Conservation (phyloP, 495 filamentous ascomycete species). For the Gamarada debralockiae region DNA sequence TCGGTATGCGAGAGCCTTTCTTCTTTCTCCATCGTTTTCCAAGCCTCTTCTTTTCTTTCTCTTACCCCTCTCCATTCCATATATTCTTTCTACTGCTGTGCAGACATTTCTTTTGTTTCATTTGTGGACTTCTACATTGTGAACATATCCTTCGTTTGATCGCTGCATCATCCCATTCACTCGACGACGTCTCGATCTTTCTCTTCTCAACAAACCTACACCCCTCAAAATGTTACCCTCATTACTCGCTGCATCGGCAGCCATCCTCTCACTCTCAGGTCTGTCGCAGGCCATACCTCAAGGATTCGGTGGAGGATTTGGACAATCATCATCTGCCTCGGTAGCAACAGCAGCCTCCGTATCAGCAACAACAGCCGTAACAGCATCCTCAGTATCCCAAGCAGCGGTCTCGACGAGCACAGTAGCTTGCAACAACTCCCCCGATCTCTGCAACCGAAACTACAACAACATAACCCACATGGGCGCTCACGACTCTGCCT, state of each 20-base stretch:
- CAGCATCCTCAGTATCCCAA: constrained; percentile 6
- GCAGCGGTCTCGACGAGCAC: constrained; percentile 15
- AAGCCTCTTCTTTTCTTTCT: not conserved
- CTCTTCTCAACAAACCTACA: not conserved
- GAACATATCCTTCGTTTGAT: not conserved
- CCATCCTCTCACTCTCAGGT: constrained; percentile 13
- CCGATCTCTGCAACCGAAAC: constrained; percentile 52
- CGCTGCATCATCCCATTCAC: not conserved
- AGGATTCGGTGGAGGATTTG: not conserved
- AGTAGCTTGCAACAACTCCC: constrained; percentile 62
- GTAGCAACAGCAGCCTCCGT: not conserved
- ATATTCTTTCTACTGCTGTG: not conserved
- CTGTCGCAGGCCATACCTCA: constrained; percentile 15
- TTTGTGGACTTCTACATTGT: not conserved
- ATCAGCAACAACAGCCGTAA: constrained; percentile 1
- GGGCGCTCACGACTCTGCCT: constrained; percentile 66
- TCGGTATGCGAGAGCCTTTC: not conserved
- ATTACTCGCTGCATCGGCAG: constrained; percentile 13
- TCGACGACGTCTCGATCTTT: not conserved
- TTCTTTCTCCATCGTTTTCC: not conserved
- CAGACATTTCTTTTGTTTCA: not conserved
- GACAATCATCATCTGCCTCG: not conserved
- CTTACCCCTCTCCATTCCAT: not conserved
- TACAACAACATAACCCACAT: constrained; percentile 67
- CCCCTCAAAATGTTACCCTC: constrained; percentile 11